Conservation (phyloP, 805 yeast genomes). For the Candida sanyiensis region DNA sequence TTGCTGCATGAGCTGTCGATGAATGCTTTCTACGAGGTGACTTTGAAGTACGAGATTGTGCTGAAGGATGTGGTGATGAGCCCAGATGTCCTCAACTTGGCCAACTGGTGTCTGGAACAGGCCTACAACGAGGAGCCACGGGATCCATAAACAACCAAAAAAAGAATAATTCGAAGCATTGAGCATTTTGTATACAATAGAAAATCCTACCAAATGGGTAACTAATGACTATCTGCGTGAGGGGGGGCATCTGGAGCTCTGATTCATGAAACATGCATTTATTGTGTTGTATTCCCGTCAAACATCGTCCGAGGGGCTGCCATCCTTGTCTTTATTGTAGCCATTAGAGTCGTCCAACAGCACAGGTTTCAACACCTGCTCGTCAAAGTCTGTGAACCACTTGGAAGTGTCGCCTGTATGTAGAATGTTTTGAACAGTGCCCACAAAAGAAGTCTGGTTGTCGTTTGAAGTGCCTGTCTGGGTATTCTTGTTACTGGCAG, state of each 20-base stretch:
- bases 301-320: no score
- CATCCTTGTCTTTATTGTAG: background rate
- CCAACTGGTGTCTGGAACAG: slow-evolving; percentile 67
- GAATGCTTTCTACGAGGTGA: slow-evolving; percentile 58
- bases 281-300: no score
- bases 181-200: background rate
- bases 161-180: background rate
- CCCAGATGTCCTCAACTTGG: slow-evolving; percentile 59
- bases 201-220: no score
- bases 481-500: slow-evolving; percentile 2
- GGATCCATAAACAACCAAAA: slow-evolving; percentile 21
- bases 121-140: slow-evolving; percentile 44
- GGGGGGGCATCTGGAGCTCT: no score
- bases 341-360: slow-evolving; percentile 51
- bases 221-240: no score
- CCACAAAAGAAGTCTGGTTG: slow-evolving; percentile 16
- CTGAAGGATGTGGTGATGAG: slow-evolving; percentile 60
- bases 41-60: slow-evolving; percentile 55
- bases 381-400: slow-evolving; percentile 94
- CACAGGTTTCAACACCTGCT: slow-evolving; percentile 88
- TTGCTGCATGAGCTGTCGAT: slow-evolving; percentile 59
- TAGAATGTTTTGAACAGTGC: slow-evolving; percentile 26
- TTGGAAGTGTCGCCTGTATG: slow-evolving; percentile 68
- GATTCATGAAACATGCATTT: no score
- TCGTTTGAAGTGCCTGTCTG: background rate